These are phyloP conservation scores for Nicotiana rustica DNA, from an alignment of 305 asterid genomes.

Conservation along the genomic window DNA sequence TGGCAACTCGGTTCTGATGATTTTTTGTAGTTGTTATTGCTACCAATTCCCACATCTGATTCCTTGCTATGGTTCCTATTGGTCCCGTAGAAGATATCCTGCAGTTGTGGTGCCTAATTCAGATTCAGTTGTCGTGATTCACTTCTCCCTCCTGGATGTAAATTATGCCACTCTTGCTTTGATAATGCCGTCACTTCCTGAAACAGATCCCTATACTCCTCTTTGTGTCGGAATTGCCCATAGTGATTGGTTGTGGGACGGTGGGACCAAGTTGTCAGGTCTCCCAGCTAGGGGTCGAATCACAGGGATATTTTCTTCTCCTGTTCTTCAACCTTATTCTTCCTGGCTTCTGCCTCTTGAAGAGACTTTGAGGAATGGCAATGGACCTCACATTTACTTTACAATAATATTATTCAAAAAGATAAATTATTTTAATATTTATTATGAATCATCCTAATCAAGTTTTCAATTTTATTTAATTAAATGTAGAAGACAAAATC, in stretches of 20 bases:
- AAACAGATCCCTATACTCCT: slow-evolving; percentile 28
- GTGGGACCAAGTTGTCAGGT: neutral
- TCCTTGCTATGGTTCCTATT: slow-evolving; percentile 27
- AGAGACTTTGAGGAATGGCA: neutral
- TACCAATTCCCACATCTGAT: slow-evolving; percentile 21
- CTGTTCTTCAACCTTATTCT: neutral
- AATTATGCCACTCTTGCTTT: slow-evolving; percentile 14
- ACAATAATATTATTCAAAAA: neutral
- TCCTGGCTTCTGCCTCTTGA: slow-evolving; percentile 14
- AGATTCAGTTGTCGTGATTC: slow-evolving; percentile 18
- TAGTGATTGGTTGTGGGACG: neutral
- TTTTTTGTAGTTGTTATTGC: slow-evolving; percentile 11
- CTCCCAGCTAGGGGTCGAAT: neutral
- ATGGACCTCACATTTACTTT: neutral
- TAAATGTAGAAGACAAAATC: neutral
- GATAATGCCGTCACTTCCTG: neutral
- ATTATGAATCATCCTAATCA: slow-evolving; percentile 6
- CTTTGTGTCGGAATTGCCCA: slow-evolving; percentile 17
- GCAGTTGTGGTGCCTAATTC: slow-evolving; percentile 15
- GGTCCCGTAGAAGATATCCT: neutral
- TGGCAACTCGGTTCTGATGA: neutral
- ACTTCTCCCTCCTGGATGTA: slow-evolving; percentile 9
- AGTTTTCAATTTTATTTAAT: neutral
- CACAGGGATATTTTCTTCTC: slow-evolving; percentile 27
- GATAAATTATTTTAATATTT: slow-evolving; percentile 12